These are phyloP conservation scores for Phyllosticta citribraziliensis DNA, from an alignment of 2,329 filamentous ascomycete species.

Conservation along the genomic window DNA sequence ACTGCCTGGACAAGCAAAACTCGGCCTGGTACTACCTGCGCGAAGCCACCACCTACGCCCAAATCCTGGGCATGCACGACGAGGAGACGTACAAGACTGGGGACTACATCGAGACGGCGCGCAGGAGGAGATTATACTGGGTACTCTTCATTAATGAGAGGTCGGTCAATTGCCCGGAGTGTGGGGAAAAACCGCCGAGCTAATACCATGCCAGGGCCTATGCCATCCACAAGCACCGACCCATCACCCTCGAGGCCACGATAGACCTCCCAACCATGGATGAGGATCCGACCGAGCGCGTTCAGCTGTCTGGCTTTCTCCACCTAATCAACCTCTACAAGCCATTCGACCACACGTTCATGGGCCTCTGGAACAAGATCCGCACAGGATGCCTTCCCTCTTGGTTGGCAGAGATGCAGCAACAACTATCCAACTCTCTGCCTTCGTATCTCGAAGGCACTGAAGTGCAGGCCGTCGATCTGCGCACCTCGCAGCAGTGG, in stretches of 20 bases:
- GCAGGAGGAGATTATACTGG: conserved; percentile 51
- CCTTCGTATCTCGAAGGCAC: conserved; percentile 49
- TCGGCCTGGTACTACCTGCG: conserved; percentile 54
- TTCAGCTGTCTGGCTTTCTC: conserved; percentile 49
- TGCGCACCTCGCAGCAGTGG: conserved; percentile 63
- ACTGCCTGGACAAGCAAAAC: conserved; percentile 51
- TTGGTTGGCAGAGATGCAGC: conserved; percentile 39
- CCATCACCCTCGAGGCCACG: conserved; percentile 51
- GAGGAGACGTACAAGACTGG: conserved; percentile 44
- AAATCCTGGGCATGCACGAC: conserved; percentile 49
- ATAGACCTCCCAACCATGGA: conserved; percentile 44
- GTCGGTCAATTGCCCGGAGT: conserved; percentile 22
- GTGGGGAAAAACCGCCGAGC: conserved; percentile 9
- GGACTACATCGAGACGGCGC: conserved; percentile 42
- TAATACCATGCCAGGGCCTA: conserved; percentile 42
- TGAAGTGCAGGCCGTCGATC: conserved; percentile 58
- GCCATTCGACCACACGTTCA: conserved; percentile 54
- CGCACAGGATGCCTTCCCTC: conserved; percentile 35
- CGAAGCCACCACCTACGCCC: conserved; percentile 51
- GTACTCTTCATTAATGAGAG: conserved; percentile 53
- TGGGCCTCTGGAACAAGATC: conserved; percentile 55
- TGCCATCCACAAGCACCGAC: conserved; percentile 53
- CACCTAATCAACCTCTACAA: conserved; percentile 52
- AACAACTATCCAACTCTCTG: conserved; percentile 43
- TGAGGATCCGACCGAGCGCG: conserved; percentile 43